phyloP scores from a whole-genome alignment of 305 asterid genomes.

The Petunia hybrid region DNA sequence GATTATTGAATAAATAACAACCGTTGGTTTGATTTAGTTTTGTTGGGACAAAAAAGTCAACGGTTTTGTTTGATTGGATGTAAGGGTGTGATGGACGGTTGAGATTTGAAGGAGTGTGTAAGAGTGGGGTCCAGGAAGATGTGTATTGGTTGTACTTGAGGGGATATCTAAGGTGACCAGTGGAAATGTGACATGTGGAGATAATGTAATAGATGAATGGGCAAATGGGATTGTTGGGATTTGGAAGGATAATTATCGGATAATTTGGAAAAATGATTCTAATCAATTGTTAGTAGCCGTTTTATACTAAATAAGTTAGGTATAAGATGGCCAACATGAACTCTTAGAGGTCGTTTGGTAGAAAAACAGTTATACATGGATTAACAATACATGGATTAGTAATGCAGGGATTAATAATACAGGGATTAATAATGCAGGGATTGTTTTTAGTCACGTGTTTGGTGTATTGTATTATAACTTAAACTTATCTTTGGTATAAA shows the following conservation, averaged over 20 bases:
- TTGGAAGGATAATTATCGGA: neutral
- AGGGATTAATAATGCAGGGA: too few relatives aligned
- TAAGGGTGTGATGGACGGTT: neutral
- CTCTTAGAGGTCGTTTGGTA: too few relatives aligned
- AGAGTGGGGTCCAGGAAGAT: neutral
- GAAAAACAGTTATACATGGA: too few relatives aligned
- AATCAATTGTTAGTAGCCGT: neutral
- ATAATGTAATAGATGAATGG: conserved; percentile 28
- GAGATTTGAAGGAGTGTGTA: neutral
- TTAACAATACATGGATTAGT: too few relatives aligned
- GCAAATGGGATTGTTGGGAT: neutral
- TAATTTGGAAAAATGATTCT: neutral
- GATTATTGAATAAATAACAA: conserved; percentile 27
- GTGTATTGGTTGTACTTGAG: conserved; percentile 12
- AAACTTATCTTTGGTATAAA: too few relatives aligned
- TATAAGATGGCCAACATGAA: too few relatives aligned
- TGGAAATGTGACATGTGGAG: conserved; percentile 34
- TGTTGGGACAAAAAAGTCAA: conserved; percentile 14
- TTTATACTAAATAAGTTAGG: too few relatives aligned
- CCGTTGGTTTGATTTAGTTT: conserved; percentile 37
- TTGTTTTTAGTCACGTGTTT: too few relatives aligned
- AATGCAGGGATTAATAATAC: too few relatives aligned
- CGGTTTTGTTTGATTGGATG: neutral
- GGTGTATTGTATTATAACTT: too few relatives aligned
- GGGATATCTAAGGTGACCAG: conserved; percentile 36